Evolutionary conservation across 1,284 basidiomycete species (phyloP), one percentile per base, ranked within the genome.

Genomic region (Ceratobasidium sp.): DNA sequence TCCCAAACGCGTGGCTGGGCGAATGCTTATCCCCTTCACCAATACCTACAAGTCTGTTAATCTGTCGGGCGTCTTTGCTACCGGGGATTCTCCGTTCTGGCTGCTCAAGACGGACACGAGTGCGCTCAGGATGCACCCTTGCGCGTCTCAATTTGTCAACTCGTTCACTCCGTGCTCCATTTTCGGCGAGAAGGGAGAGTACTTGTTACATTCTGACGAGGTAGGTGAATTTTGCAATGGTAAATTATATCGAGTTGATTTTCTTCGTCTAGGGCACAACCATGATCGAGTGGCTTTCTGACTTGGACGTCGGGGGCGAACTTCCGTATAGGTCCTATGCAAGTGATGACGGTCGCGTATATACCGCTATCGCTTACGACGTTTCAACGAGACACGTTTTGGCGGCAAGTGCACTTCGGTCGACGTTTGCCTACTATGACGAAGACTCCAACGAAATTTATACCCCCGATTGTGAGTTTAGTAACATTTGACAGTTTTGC

Each of bases 71-170:
- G 90, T 91, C 1, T 96, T 96, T 79, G 87, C 96, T 74, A 94
- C 92, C 0, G 95, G 95, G 0, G 92, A 95, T 76, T 83, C 87
- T 60, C 92, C 94, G 27, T 86, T 87, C 73, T 96, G 94, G 93
- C 87, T 97, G 72, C 74, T 96, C 69, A 82, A 83, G 31, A 89
- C 86, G n/a, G 86, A 91, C 75, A 88, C 86, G 75, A 85, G 85
- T 65, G 86, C 87, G 12, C 78, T 88, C 64, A 84, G 83, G 72
- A 77, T 90, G 62, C 85, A 86, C 75, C 86, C 90, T 2, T 89
- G 87, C 20, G 87, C 87, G 8, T 87, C 92, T 78, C 80, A 80
- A 65, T 85, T 89, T 54, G 89, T 92, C 22, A 86, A 92, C 72
- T 87, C 92, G 22, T 94, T 94, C 78, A 91, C 91, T 15, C 81